These are phyloP conservation scores for Mallotus japonicus DNA, from an alignment of 441 rosid species.

Conservation along the genomic window DNA sequence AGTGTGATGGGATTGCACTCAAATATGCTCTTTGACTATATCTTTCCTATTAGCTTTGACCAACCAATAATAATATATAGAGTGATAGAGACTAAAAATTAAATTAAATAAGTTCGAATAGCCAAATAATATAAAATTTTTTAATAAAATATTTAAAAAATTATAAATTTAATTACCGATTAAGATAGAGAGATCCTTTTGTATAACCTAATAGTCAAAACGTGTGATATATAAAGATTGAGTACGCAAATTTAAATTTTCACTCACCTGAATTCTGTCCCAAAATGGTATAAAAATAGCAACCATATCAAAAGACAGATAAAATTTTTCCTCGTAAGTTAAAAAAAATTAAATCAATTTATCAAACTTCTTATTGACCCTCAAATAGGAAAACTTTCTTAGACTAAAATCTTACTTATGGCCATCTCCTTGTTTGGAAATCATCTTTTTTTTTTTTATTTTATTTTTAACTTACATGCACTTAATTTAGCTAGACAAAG, in stretches of 20 bases:
- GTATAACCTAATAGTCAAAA: too few relatives aligned
- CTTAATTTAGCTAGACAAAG: background rate
- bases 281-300: too few relatives aligned
- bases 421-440: background rate
- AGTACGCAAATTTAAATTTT: too few relatives aligned
- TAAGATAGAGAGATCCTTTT: too few relatives aligned
- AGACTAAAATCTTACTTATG: background rate
- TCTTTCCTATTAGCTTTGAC: conserved; percentile 36
- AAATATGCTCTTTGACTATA: conserved; percentile 42
- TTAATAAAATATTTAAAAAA: too few relatives aligned
- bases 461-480: background rate
- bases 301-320: too few relatives aligned
- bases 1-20: conserved; percentile 40
- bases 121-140: too few relatives aligned
- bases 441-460: background rate
- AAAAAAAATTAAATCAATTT: background rate
- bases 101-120: too few relatives aligned
- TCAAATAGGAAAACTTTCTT: background rate
- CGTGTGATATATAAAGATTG: too few relatives aligned
- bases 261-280: too few relatives aligned
- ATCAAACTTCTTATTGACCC: conserved; percentile 11
- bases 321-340: too few relatives aligned
- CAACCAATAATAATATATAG: conserved; percentile 14
- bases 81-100: background rate
- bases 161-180: too few relatives aligned